Percentiles rank a stretch among this genome's conserved stretches.
phyloP scores from a whole-genome alignment of 1,284 basidiomycete genomes.

The Microbotryum intermedium region DNA sequence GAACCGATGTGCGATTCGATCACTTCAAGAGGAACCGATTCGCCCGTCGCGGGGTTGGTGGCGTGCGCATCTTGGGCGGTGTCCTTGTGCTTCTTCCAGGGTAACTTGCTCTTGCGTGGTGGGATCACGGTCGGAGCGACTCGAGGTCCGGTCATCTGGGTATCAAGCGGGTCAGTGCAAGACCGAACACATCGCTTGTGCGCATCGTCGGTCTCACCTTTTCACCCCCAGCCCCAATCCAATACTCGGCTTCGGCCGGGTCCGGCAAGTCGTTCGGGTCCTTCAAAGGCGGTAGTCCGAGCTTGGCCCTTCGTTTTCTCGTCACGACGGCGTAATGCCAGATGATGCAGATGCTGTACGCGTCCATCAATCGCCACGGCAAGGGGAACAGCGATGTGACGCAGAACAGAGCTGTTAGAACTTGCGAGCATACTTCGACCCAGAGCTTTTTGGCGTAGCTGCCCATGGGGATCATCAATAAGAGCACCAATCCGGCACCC shows the following conservation, averaged over 20 bases:
- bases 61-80: neutral
- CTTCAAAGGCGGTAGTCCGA: conserved; percentile 2
- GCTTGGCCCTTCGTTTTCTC: conserved; percentile 1
- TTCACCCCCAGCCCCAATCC: conserved; percentile 11
- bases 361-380: conserved; percentile 32
- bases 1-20: neutral
- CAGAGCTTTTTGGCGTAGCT: conserved; percentile 10
- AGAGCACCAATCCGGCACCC: conserved; percentile 6
- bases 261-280: conserved; percentile 14
- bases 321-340: conserved; percentile 11
- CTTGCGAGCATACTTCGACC: conserved; percentile 1
- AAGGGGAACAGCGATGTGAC: conserved; percentile 33
- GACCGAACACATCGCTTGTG: no score
- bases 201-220: neutral
- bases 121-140: neutral
- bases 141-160: conserved; percentile 2
- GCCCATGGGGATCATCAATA: conserved; percentile 9
- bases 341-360: conserved; percentile 30
- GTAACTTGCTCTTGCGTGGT: neutral
- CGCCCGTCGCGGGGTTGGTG: neutral
- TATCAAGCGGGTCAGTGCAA: no score
- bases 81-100: neutral
- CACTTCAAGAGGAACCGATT: neutral
- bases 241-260: conserved; percentile 3
- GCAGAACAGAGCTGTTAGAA: conserved; percentile 29